phyloP scores from a whole-genome alignment of 2,329 filamentous ascomycete genomes.

The Verticillium dahliae region DNA sequence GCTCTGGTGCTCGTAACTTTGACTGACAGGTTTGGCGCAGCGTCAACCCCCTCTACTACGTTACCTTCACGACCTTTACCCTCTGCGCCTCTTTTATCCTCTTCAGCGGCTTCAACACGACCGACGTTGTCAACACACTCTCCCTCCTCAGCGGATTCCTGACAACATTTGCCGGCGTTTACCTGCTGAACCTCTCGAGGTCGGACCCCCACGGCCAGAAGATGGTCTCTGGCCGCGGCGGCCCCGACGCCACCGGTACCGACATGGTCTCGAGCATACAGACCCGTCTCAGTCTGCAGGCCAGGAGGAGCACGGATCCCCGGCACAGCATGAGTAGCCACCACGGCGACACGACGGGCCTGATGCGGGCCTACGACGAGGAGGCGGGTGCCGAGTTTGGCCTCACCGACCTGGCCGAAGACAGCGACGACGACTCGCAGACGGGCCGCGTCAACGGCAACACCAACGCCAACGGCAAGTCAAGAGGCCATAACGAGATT shows the following conservation, averaged over 20 bases:
- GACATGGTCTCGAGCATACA: conserved; percentile 86
- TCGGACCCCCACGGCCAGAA: conserved; percentile 77
- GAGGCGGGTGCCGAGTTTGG: conserved; percentile 70
- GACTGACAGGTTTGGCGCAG: conserved; percentile 34
- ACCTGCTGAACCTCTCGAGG: conserved; percentile 91
- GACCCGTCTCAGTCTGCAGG: conserved; percentile 90
- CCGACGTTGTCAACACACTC: conserved; percentile 83
- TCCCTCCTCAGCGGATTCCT: conserved; percentile 90
- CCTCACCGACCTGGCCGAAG: conserved; percentile 71
- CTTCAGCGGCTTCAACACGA: conserved; percentile 93
- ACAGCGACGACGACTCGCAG: conserved; percentile 58
- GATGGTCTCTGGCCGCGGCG: conserved; percentile 52
- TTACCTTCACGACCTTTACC: conserved; percentile 93
- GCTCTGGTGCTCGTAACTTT: neutral
- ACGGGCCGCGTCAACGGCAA: conserved; percentile 29
- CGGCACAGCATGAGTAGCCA: conserved; percentile 58
- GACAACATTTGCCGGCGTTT: conserved; percentile 91
- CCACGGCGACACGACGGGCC: conserved; percentile 66
- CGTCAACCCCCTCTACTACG: conserved; percentile 94
- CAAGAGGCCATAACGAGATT: conserved; percentile 35
- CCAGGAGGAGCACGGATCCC: conserved; percentile 65
- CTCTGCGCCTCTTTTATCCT: conserved; percentile 93
- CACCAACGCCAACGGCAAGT: conserved; percentile 28
- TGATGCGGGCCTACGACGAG: conserved; percentile 86
- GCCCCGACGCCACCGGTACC: conserved; percentile 76